Evolutionary conservation across 768 basidiomycete genomes (phyloP).

Genomic region (Lactarius tabidus): DNA sequence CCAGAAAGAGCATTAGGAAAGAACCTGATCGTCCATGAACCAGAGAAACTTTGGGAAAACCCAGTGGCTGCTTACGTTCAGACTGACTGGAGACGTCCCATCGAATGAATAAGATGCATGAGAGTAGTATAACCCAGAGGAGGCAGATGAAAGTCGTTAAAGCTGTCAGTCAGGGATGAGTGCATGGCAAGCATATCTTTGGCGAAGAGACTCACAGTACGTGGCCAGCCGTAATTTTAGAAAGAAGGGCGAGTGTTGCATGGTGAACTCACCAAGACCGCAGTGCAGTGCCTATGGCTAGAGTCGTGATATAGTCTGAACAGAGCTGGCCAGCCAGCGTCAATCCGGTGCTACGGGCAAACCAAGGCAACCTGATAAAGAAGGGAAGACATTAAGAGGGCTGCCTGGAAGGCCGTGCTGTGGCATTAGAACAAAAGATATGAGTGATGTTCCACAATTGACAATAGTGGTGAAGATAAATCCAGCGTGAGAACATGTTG

Average conservation of each 20-base stretch:
- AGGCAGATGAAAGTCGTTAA: slow-evolving; percentile 43
- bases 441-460: not conserved
- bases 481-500: not conserved
- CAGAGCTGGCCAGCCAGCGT: slow-evolving; percentile 21
- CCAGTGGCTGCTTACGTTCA: slow-evolving; percentile 40
- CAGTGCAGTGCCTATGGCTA: not conserved
- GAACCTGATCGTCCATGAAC: slow-evolving; percentile 34
- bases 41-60: not conserved
- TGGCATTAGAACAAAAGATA: slow-evolving; percentile 15
- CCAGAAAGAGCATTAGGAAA: slow-evolving; percentile 44
- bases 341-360: not conserved
- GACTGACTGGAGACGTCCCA: slow-evolving; percentile 44
- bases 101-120: slow-evolving; percentile 42
- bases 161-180: slow-evolving; percentile 32
- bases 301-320: slow-evolving; percentile 2
- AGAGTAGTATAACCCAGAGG: slow-evolving; percentile 47
- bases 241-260: slow-evolving; percentile 29
- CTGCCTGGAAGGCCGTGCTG: not conserved
- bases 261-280: slow-evolving; percentile 1
- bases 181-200: not conserved
- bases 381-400: not conserved
- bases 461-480: not conserved
- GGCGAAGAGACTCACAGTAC: slow-evolving; percentile 28
- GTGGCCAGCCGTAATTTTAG: slow-evolving; percentile 28
- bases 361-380: slow-evolving; percentile 2